A percentile compares a stretch with the other conserved stretches of the same genome.
These are phyloP conservation scores for Acanthamoeba culbertsoni DNA, from an alignment of 208 protist species.

Conservation along the genomic window DNA sequence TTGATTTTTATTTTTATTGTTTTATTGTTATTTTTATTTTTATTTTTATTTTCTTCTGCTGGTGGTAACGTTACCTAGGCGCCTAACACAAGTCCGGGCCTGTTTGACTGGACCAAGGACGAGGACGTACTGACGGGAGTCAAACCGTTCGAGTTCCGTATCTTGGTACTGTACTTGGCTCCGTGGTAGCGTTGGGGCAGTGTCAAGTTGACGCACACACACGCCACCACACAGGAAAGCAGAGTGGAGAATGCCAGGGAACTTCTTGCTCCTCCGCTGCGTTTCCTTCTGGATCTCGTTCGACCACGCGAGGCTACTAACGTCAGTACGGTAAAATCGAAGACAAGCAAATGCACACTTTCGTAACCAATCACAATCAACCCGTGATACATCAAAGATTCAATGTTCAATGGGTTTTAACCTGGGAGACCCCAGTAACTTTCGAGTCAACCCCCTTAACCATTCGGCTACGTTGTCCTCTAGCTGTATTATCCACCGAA, in stretches of 20 bases:
- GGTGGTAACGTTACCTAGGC: not conserved
- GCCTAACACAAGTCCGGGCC: conserved; percentile 10
- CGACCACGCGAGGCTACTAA: not conserved
- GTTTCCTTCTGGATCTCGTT: not conserved
- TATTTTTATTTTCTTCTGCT: not conserved
- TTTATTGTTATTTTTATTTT: not conserved
- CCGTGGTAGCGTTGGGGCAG: not conserved
- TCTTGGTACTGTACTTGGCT: not conserved
- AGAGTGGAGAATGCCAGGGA: not conserved
- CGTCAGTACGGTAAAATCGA: no score
- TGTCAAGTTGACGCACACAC: not conserved
- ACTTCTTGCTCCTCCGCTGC: not conserved
- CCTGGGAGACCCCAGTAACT: not conserved
- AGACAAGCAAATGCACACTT: no score
- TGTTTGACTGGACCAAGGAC: conserved; percentile 59
- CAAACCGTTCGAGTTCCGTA: conserved; percentile 60
- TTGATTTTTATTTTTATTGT: not conserved
- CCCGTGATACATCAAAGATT: no score
- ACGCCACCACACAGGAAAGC: not conserved
- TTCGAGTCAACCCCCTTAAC: not conserved
- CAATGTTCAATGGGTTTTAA: not conserved
- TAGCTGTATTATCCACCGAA: not conserved
- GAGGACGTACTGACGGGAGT: conserved; percentile 30
- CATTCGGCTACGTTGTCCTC: not conserved
- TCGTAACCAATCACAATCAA: no score